Evolutionary conservation across 148 eudicot genomes (phyloP).

Genomic region (Chenopodium berlandieri): DNA sequence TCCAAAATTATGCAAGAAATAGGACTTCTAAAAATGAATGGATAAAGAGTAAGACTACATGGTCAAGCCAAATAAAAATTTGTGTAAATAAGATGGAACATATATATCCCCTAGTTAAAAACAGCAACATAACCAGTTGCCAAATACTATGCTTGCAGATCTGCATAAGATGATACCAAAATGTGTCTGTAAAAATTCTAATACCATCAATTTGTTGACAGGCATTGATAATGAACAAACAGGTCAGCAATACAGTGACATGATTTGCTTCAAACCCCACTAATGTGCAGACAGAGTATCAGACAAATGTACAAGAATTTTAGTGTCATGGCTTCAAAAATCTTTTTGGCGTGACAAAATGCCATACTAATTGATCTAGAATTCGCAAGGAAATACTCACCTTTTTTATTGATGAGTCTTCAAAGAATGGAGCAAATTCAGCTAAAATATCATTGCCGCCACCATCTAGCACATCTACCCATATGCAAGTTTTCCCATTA

Average conservation of each 20-base stretch:
- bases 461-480: conserved; percentile 97
- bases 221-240: background rate
- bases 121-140: background rate
- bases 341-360: background rate
- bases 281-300: too few relatives aligned
- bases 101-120: background rate
- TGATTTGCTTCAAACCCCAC: background rate
- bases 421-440: conserved; percentile 88
- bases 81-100: background rate
- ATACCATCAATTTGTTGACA: background rate
- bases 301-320: background rate
- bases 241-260: background rate
- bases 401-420: conserved; percentile 78
- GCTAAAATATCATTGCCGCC: conserved; percentile 66
- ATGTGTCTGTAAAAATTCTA: background rate
- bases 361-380: background rate
- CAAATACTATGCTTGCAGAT: background rate
- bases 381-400: conserved; percentile 28
- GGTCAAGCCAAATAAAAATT: too few relatives aligned
- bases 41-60: too few relatives aligned
- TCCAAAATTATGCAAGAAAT: background rate
- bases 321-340: background rate
- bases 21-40: background rate
- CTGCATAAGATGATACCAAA: background rate
- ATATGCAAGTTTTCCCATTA: conserved; percentile 79